Percentiles rank a stretch among this genome's conserved stretches.
These are phyloP conservation scores for Leccinum broughii DNA, from an alignment of 768 basidiomycete genomes.

Conservation along the genomic window DNA sequence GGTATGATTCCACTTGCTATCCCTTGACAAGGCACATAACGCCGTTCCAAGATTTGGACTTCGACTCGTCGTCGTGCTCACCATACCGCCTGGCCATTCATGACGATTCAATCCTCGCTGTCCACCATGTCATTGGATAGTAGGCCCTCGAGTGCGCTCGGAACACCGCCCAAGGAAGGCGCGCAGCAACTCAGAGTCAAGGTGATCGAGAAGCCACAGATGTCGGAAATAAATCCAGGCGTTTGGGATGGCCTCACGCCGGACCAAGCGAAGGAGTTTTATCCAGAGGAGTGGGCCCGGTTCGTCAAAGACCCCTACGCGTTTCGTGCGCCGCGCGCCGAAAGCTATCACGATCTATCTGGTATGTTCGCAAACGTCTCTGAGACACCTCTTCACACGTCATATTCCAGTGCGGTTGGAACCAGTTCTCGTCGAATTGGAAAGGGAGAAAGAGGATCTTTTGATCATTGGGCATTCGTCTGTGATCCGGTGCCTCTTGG, in stretches of 20 bases:
- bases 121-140: conserved; percentile 30
- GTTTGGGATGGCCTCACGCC: conserved; percentile 96
- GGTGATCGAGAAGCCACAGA: conserved; percentile 93
- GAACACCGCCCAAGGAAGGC: conserved; percentile 7
- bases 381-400: neutral
- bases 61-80: conserved; percentile 90
- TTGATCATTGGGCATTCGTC: conserved; percentile 97
- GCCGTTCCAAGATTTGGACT: conserved; percentile 81
- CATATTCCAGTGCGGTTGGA: conserved; percentile 80
- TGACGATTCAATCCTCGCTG: conserved; percentile 44
- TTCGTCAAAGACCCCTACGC: conserved; percentile 93
- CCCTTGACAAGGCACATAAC: neutral
- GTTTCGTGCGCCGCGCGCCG: conserved; percentile 88
- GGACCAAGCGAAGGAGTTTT: conserved; percentile 85
- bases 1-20: conserved; percentile 42
- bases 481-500: conserved; percentile 93
- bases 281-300: conserved; percentile 89
- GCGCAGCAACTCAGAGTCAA: conserved; percentile 54
- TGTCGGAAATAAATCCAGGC: conserved; percentile 97
- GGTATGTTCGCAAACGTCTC: conserved; percentile 43
- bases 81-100: conserved; percentile 96
- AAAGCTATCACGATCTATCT: conserved; percentile 95
- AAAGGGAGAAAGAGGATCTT: conserved; percentile 91
- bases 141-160: neutral
- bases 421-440: conserved; percentile 88